phyloP scores from a whole-genome alignment of 2,329 filamentous ascomycete species.

The Massarina eburnea region DNA sequence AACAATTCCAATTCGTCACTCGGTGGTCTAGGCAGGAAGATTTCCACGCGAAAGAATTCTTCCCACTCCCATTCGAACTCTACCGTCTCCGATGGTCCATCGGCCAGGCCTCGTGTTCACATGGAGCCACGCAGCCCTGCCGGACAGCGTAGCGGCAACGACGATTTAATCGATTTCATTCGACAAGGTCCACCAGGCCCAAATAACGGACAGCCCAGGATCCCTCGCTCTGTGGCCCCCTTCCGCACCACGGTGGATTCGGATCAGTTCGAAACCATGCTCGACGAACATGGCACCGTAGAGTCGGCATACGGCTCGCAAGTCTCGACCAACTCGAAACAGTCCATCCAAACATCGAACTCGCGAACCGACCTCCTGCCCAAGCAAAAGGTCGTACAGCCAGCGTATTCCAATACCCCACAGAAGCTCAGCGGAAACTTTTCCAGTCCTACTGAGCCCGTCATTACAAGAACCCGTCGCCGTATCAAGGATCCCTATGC shows the following conservation, averaged over 20 bases:
- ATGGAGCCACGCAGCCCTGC: conserved; percentile 66
- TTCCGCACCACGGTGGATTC: conserved; percentile 86
- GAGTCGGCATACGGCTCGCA: conserved; percentile 40
- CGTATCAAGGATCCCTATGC: conserved; percentile 88
- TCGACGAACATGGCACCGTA: conserved; percentile 33
- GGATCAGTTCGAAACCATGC: conserved; percentile 63
- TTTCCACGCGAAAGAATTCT: conserved; percentile 23
- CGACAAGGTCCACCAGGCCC: conserved; percentile 74
- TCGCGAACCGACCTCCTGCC: conserved; percentile 71
- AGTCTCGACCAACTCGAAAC: conserved; percentile 40
- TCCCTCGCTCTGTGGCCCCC: conserved; percentile 79
- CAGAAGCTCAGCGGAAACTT: conserved; percentile 39
- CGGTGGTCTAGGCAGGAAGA: conserved; percentile 27
- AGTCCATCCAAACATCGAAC: conserved; percentile 64
- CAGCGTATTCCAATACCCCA: conserved; percentile 40
- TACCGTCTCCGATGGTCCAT: conserved; percentile 21
- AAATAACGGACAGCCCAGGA: conserved; percentile 65
- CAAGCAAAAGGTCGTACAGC: conserved; percentile 33
- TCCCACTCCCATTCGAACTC: conserved; percentile 17
- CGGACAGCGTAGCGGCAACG: conserved; percentile 66
- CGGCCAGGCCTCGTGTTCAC: conserved; percentile 30
- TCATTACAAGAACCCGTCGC: conserved; percentile 73
- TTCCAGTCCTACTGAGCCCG: conserved; percentile 44
- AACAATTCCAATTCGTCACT: conserved; percentile 27
- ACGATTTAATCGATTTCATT: conserved; percentile 94